Percentiles rank a stretch among this genome's conserved stretches.
Evolutionary conservation across 345 rosid genomes (phyloP).

Genomic region (Erysimum cheiranthoides): DNA sequence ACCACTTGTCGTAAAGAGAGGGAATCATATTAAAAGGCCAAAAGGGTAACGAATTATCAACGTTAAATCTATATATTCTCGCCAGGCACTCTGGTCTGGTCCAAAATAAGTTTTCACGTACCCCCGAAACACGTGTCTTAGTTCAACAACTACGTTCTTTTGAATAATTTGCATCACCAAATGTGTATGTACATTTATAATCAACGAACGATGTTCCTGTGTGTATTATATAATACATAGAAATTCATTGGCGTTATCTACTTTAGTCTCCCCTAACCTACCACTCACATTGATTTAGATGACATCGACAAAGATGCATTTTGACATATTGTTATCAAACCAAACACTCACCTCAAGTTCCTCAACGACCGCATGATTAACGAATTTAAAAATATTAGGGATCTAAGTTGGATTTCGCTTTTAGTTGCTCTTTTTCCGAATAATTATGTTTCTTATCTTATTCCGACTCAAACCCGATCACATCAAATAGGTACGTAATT

Average conservation of each 20-base stretch:
- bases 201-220: background rate
- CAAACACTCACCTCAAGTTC: constrained; percentile 18
- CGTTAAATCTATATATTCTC: background rate
- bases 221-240: constrained; percentile 1
- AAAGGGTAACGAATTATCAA: background rate
- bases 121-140: constrained; percentile 17
- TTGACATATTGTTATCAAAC: background rate
- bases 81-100: constrained; percentile 4
- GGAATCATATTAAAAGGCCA: constrained; percentile 2
- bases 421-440: constrained; percentile 16
- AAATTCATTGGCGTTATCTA: background rate
- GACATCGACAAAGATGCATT: constrained; percentile 25
- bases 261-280: constrained; percentile 13
- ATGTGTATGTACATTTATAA: background rate
- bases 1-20: constrained; percentile 12
- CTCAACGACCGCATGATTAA: constrained; percentile 7
- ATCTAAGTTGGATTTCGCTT: constrained; percentile 16
- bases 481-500: background rate
- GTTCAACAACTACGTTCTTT: constrained; percentile 26
- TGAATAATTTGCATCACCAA: constrained; percentile 24
- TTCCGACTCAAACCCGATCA: constrained; percentile 4
- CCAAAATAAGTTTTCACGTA: constrained; percentile 15
- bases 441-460: background rate
- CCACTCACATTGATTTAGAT: constrained; percentile 15
- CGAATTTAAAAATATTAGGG: background rate